Conservation (phyloP, 495 filamentous ascomycete genomes). For the Thermothielavioides terrestris region DNA sequence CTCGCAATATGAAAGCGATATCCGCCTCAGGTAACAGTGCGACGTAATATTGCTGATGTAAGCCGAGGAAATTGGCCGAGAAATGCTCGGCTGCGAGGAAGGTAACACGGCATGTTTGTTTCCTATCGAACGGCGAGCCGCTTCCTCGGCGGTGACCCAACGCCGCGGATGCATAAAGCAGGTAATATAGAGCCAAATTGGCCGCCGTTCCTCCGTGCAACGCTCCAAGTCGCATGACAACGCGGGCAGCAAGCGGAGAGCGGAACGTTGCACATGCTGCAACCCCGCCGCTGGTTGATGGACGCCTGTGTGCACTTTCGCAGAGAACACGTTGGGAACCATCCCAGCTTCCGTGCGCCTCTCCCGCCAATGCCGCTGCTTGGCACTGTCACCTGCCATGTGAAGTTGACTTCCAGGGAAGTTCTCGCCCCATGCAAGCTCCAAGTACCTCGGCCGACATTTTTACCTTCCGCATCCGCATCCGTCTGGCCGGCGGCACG, state of each 20-base stretch:
- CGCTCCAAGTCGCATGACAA: background rate
- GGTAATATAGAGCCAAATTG: background rate
- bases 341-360: slow-evolving; percentile 6
- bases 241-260: background rate
- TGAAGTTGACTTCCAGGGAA: background rate
- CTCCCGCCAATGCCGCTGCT: slow-evolving; percentile 1
- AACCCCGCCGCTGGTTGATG: background rate
- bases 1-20: too few relatives aligned
- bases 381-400: background rate
- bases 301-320: too few relatives aligned
- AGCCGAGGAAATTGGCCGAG: background rate
- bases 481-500: background rate
- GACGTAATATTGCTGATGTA: background rate
- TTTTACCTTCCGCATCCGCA: background rate
- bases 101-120: background rate
- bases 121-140: background rate
- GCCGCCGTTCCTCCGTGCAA: background rate
- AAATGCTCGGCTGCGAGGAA: background rate
- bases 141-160: background rate
- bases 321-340: too few relatives aligned
- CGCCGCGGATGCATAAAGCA: background rate
- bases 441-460: background rate
- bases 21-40: background rate
- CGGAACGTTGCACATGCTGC: background rate
- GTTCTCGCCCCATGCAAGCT: too few relatives aligned